Conservation (phyloP, 345 rosid genomes). For the Raphanus sativus region DNA sequence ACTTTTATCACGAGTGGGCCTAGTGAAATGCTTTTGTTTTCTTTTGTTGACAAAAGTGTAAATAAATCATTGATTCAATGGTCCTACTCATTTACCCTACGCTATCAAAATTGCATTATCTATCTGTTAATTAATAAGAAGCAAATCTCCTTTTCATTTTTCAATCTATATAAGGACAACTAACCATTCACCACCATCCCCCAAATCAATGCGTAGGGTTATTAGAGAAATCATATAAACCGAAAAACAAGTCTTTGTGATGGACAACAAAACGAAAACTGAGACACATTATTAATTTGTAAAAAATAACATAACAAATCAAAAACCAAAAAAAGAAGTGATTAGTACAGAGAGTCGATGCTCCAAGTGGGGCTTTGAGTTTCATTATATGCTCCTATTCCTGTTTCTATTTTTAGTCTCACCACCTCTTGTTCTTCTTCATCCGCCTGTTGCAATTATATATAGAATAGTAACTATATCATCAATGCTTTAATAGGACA, state of each 20-base stretch:
- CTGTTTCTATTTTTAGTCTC: conserved; percentile 51
- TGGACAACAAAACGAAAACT: conserved; percentile 2
- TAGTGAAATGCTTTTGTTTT: not conserved
- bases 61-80: not conserved
- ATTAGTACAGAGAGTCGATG: conserved; percentile 30
- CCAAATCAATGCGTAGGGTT: not conserved
- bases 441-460: conserved; percentile 48
- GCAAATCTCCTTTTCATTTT: not conserved
- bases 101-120: not conserved
- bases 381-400: conserved; percentile 62
- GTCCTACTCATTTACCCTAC: not conserved
- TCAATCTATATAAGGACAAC: not conserved
- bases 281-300: conserved; percentile 1
- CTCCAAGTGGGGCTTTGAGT: conserved; percentile 63
- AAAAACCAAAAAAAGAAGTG: not conserved
- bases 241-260: not conserved
- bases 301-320: not conserved
- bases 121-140: not conserved
- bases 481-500: not conserved
- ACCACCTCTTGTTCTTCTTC: conserved; percentile 63
- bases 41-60: not conserved
- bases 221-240: not conserved
- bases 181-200: not conserved
- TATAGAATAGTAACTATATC: not conserved
- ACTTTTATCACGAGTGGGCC: not conserved